Base-by-base conservation (phyloP, 2,329 filamentous ascomycete species). In the Hypoxylon rubiginosum region DNA sequence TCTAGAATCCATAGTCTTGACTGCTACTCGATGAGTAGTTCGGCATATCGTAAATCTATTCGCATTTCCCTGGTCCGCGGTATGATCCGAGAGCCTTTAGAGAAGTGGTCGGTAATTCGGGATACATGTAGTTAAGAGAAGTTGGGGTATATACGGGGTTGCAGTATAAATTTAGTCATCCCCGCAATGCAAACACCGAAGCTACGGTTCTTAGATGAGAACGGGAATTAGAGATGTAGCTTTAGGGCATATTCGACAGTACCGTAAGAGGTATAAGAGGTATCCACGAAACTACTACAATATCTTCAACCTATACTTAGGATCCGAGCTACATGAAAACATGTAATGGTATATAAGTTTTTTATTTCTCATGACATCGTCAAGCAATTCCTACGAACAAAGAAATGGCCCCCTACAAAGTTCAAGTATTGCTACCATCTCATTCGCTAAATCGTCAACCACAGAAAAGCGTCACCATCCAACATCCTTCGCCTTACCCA, bases 1-100 rank as follows among this genome's bases (percentile, higher is more conserved):
- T 71, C 69, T 72, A 55, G 73, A 73, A 59, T 76, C 73, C 74
- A 76, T 76, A 54, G 54, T 69, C 45, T 66, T 26, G 52, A 63
- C 46, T 49, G 34, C 55, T 30, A 61, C 45, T 68, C 46, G 56
- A 59, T 57, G 52, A 60, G 46, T 41, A 58, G 54, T 49, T 65
- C 66, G 32, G 66, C 71, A 73, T 74, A 55, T 64, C 55, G 55
- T 30, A 48, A 19, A 28, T 26, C 34, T 32, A 17, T 58, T 58
- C 26, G 11, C 41, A 26, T 41, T 54, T 52, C 26, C 28, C 52
- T 30, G 5, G 36, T 24, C 17, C 28, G 49, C 45, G n/a, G 19
- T 50, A 62, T 58, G 32, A 28, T 63, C 24, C 43, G 50, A 53
- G 13, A 34, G 11, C 13, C n/a, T 10, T 46, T 39, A 46, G 26